Base-by-base conservation (phyloP, 257 asterid genomes). In the Dorcoceras hygrometricum region DNA sequence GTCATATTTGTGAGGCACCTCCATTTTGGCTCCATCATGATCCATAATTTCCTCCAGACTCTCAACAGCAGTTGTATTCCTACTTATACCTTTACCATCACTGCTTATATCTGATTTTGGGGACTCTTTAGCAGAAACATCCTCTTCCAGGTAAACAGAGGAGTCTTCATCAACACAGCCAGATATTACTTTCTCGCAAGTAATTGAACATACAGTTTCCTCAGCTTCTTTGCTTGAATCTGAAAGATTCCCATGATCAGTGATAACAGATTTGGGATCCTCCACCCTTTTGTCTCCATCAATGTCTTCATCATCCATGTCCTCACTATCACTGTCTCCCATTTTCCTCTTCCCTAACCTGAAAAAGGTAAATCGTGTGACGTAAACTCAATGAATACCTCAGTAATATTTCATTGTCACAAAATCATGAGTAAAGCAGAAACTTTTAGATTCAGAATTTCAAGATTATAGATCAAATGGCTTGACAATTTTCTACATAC, bases 271-370 rank as follows among this genome's bases (percentile, higher is more conserved):
- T 63, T 81, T 79, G 67, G 80, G 83, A 68, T 84, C 76, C 68
- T 81, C 91, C 74, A 70, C 85, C 26, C 77, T 81, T 14, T 77
- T 50, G 26, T 73, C 84, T 23, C 63, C 72, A 22, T 77, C 85
- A 7, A 75, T 76, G 46, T 75, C 80, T 22, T 83, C 91, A 23
- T 73, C 80, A 50, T 80, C 84, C 60, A 64, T 59, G 32, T 78
- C 80, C 59, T 90, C 97, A 57, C 91, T 82, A 75, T 91, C 98
- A 66, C 90, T 86, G 19, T 81, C 90, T 18, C 66, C 89, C 62
- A 87, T 8, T 75, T 69, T 81, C 74, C 85, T 82, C 89, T 89
- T 91, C 63, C 98, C 96, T 79, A 72, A 23, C 98, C 98, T 91
- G 71, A 57, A 69, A 34, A 59, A 9, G 8, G 60, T 22, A 39